Base-by-base conservation (phyloP, 306 rosid genomes). In the Castanea mollissima region DNA sequence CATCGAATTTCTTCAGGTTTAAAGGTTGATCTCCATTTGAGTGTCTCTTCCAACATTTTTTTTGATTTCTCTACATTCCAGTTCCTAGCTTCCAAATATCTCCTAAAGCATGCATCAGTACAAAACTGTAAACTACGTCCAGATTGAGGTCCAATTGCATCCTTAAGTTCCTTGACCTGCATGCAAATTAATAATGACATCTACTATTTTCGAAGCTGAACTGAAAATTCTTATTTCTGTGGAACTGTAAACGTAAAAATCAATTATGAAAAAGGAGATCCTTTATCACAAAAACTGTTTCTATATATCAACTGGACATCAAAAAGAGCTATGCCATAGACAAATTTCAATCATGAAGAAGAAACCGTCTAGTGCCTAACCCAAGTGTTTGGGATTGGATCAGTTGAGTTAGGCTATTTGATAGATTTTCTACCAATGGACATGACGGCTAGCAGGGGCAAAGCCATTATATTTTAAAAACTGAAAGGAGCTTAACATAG, bases 1-100 rank as follows among this genome's bases (percentile, higher is more conserved):
- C 99, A 95, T 55, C 90, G 91, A 56, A 88, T 95, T 89, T 95
- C 98, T 84, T 83, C 89, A 2, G 98, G 98, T 83, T 86, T 92
- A 83, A 70, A 92, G 59, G 77, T 82, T 55, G 90, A 82, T 83
- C 98, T 91, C 98, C 97, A 92, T 65, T 49, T 82, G 15, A 94
- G 92, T 3, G 98, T 84, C 18, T 91, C 97, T 51, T 83, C 89
- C 81, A 92, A 76, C 97, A 92, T 88, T 86, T 92, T 94, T 88
- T 86, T 89, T 13, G 97, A 65, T 77, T 92, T 92, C 1, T 92
- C 90, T 25, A 91, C 76, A 76, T 90, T 89, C 97, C 99, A 95
- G 80, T 82, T 91, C 68, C 98, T 79, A 21, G 97, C 97, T 71
- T 83, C 98, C 73, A 95, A 72, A 79, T 92, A 92, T 81, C 97